Base-by-base conservation (phyloP, 106 monocot species). In the Platanthera guangdongensis region DNA sequence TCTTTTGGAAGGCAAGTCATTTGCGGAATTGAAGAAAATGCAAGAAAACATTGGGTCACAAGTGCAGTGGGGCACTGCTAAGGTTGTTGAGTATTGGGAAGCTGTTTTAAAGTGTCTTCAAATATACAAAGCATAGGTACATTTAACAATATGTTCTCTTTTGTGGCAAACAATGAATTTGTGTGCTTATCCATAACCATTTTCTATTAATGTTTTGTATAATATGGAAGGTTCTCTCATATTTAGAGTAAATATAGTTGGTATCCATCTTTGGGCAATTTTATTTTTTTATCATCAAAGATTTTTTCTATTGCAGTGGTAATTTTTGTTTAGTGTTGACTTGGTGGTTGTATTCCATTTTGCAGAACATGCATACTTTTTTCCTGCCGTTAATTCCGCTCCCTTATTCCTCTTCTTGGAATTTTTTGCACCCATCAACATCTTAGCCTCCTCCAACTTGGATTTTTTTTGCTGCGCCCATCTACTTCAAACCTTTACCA, bases 71-170 rank as follows among this genome's bases (percentile, higher is more conserved):
- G 95, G 95, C 50, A 89, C 90, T 9, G 95, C 95, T 47, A 96
- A 93, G 73, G 90, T 89, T 64, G 95, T 96, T 76, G 95, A 96
- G 80, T 96, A 93, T 65, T 96, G 95, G 95, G 93, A 96, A 74
- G 95, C 95, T 78, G 75, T 96, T 77, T 82, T 93, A 32, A 96
- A 96, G 67, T 83, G 93, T 7, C 93, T 96, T 51, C 93, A 91
- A 21, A 93, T 96, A 79, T 96, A 87, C 77, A 96, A 93, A 81
- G 93, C 90, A 22, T 93, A 95, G 95, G 95, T 95, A 87, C 62
- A 47, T 16, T 15, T 52, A 55, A 19, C 32, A 10, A 32, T 65
- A 11, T 65, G 9, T 65, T 9, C 25, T 65, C 62, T 63, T 25
- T 63, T 5, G 8, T 21, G 62, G 32, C 12, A 30, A 30, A 30